Evolutionary conservation across 306 rosid species (phyloP), one percentile per base, ranked within the genome.

Genomic region (Trichosanthes truncata): DNA sequence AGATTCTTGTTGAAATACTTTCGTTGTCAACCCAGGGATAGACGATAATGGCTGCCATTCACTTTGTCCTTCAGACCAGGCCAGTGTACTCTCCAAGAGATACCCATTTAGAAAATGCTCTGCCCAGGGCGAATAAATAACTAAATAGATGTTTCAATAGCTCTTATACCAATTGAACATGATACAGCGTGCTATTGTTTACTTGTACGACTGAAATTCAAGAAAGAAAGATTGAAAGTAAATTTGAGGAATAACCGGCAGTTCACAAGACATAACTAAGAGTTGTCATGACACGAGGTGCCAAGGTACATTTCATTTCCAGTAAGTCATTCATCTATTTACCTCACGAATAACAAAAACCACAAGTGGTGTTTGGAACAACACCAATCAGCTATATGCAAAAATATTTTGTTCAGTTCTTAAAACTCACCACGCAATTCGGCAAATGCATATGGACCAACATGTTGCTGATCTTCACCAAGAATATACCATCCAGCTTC

Each of bases 41-140:
- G 90, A 86, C 77, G 92, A 93, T 53, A 96, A 78, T 21, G 94
- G 87, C 86, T 86, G 96, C 99, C 98, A 96, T 67, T 87, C 89
- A 56, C 67, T 88, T 87, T 92, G 88, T 86, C 99, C 99, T 86
- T 96, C 96, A 41, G 93, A 87, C 99, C 99, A 96, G 51, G 84
- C 87, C 41, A 90, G 84, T 3, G 97, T 89, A 43, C 85, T 82
- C 74, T 87, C 87, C 13, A 84, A 83, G 57, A 96, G 91, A 73
- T 88, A 93, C 21, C 99, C 98, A 74, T 89, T 93, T 63, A 80
- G 82, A 68, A 80, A 96, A 89, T 96, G 97, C 82, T 96, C 99
- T 96, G 94, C 80, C 86, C 90, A 88, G 60, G 80, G 80, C 74
- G 88, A 82, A 82, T 75, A 84, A 88, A 83, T 41, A 83, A 81